Base-by-base conservation (phyloP, 768 basidiomycete genomes). In the Mycena belliarum region DNA sequence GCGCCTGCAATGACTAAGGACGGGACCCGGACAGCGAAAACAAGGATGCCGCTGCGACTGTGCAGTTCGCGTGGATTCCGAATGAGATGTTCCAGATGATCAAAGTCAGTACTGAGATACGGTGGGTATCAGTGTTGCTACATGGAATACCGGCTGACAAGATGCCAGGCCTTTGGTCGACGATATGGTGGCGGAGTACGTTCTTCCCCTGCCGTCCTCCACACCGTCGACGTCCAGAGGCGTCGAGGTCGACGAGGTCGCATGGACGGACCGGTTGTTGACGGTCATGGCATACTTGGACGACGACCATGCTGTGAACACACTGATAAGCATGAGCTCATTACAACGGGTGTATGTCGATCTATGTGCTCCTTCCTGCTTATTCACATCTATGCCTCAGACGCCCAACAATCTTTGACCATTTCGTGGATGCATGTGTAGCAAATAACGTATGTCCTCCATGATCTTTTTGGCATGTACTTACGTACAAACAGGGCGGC, bases 21-120 rank as follows among this genome's bases (percentile, higher is more conserved):
- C 66, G 33, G 5, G 18, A 21, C 12, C 12, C 33, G 25, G 4
- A 43, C 47, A 98, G 96, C 61, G 94, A 96, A 69, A 87, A 86
- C 57, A 84, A 86, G 38, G 91, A 94, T 52, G 72, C 80, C 2
- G 76, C 82, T 1, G 93, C 93, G 2, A 79, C 88, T 28, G 66
- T 75, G 16, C 91, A 95, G 44, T 98, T 98, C 66, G 85, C 84
- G 0, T 99, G 97, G 97, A 98, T 99, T 59, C 95, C 97, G 0
- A 79, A 87, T 25, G 76, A 80, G 38, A 76, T 98, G 28, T 75
- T 95, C 10, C 78, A 79, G 40, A 79, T 82, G 59, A 76, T 79
- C 10, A 72, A 76, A n/a, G 69, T 79, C 18, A 80, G 76, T 15
- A 35, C 70, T 0, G 89, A 92, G 65, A 78, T 85, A 41, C 82